These are phyloP conservation scores for Calophaca sinica DNA, from an alignment of 306 rosid species.

Conservation along the genomic window DNA sequence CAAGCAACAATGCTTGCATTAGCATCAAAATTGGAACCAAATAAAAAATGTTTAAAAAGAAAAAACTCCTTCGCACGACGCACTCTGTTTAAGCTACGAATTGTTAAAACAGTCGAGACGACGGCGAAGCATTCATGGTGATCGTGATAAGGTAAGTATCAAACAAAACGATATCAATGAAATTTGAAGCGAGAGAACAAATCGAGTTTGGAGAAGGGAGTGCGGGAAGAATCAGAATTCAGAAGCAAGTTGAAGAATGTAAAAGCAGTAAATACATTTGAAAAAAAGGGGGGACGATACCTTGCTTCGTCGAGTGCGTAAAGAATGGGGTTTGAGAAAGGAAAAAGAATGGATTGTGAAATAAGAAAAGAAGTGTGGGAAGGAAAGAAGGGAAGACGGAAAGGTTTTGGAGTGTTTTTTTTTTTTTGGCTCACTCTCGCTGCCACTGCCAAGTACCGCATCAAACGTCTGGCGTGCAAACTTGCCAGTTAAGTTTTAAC, in stretches of 20 bases:
- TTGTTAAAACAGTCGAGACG: too few relatives aligned
- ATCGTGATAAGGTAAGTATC: neutral
- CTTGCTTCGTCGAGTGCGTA: neutral
- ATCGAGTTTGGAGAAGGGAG: slow-evolving; percentile 1
- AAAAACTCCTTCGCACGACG: too few relatives aligned
- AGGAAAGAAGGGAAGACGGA: neutral
- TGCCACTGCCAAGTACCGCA: neutral
- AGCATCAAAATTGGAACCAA: slow-evolving; percentile 22
- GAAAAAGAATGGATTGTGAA: neutral
- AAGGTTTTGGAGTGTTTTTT: neutral
- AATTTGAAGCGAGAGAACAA: slow-evolving; percentile 16
- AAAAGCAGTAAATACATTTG: neutral
- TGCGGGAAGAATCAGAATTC: neutral
- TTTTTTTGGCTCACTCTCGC: slow-evolving; percentile 6
- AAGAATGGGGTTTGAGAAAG: slow-evolving; percentile 5
- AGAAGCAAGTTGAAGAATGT: neutral
- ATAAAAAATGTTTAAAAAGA: too few relatives aligned
- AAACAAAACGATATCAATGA: neutral
- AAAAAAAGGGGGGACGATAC: neutral
- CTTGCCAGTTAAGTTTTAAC: slow-evolving; percentile 6
- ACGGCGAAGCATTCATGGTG: neutral
- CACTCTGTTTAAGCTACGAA: too few relatives aligned
- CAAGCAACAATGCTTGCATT: neutral
- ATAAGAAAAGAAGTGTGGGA: neutral
- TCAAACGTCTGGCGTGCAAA: neutral